phyloP scores from a whole-genome alignment of 768 basidiomycete genomes.

The Boletales sp. region DNA sequence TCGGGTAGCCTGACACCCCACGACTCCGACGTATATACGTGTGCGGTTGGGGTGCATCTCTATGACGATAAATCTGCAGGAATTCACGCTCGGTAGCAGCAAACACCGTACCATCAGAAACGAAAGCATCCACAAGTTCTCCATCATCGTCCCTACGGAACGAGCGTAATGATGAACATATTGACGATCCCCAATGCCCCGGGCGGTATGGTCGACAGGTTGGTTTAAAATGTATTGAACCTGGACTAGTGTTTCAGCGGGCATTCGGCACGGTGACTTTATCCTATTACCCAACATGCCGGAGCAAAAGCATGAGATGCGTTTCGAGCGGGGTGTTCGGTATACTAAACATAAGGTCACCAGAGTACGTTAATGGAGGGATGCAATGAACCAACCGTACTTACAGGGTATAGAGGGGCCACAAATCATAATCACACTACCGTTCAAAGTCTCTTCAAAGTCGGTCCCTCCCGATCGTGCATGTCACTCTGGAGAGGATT shows the following conservation, averaged over 20 bases:
- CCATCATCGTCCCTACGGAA: constrained; percentile 47
- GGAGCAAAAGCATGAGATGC: constrained; percentile 58
- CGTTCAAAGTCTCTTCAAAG: constrained; percentile 45
- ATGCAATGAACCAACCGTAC: neutral
- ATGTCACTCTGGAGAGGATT: constrained; percentile 38
- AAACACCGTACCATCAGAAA: constrained; percentile 55
- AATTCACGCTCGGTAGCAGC: constrained; percentile 32
- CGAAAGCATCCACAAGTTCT: constrained; percentile 58
- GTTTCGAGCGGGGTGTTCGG: constrained; percentile 44
- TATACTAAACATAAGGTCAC: constrained; percentile 53
- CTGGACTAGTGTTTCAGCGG: constrained; percentile 25
- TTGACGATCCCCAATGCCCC: constrained; percentile 47
- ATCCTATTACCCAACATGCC: constrained; percentile 41
- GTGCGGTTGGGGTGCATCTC: too few species aligned
- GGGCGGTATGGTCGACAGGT: constrained; percentile 57
- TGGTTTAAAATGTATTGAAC: constrained; percentile 57
- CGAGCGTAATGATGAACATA: constrained; percentile 42
- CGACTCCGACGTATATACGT: too few species aligned
- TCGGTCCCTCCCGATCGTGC: constrained; percentile 66
- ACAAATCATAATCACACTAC: constrained; percentile 60
- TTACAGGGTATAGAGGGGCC: constrained; percentile 59
- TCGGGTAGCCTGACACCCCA: too few species aligned
- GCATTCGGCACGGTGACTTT: neutral
- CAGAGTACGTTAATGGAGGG: constrained; percentile 8
- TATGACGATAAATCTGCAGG: too few species aligned